Base-by-base conservation (phyloP, 2,329 filamentous ascomycete species). In the Aspergillus ruber region DNA sequence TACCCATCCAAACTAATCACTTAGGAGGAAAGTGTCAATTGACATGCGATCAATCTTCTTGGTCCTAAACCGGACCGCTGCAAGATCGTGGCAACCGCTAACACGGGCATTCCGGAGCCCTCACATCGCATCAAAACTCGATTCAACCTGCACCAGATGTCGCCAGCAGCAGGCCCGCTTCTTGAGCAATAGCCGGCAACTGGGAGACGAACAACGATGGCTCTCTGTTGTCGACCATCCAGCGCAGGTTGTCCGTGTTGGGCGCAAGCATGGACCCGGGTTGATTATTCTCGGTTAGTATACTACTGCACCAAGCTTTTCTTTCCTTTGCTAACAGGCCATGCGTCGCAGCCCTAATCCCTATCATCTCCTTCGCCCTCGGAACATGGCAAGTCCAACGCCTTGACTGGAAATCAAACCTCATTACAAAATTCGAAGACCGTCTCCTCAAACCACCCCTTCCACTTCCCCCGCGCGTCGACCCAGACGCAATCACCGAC, bases 321-420 rank as follows among this genome's bases (percentile, higher is more conserved):
- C n/a, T 17, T n/a, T 15, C n/a, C 6, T 15, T 36, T 18, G 33
- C 17, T 36, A 10, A 18, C 8, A 4, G n/a, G 9, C 33, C 8
- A 17, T 36, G 33, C n/a, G 6, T 6, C 21, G 17, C 43, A 71
- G 88, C 88, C 36, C 72, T 95, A 45, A 97, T 98, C 60, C 93
- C 93, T 43, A 71, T 95, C 50, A 96, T 90, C 1, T 89, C 93
- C 9, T 95, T 98, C 68, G 75, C 77, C 46, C 83, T 98, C 13
- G 93, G 93, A 25, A 88, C 88, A 54, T 98, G 93, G 93, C 93
- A 98, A 67, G 87, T 98, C 46, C 83, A 95, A 67, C 86, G 93
- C 9, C 80, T 98, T 1, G 82, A 84, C 49, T 95, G 91, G 90
- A 98, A 98, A 68, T 90, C 89, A 3, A 86, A 95, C 41, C 77